Conservation (phyloP, 345 rosid species). For the Eutrema yunnanense region DNA sequence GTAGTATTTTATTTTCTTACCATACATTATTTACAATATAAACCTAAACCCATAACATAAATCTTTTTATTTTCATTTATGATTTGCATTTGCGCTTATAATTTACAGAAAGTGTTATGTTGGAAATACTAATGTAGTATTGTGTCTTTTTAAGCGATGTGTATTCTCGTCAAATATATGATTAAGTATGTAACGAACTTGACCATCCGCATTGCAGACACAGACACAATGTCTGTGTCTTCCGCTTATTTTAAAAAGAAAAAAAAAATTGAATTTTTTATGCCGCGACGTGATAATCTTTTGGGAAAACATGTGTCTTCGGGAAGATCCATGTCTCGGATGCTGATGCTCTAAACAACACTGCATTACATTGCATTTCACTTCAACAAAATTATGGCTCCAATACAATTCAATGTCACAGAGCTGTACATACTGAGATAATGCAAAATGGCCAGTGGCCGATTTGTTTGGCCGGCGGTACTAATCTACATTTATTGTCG, state of each 20-base stretch:
- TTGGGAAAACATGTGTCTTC: no score
- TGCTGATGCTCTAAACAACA: no score
- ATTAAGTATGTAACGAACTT: background rate
- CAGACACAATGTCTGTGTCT: no score
- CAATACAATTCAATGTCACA: background rate
- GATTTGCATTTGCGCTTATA: background rate
- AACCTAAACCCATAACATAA: background rate
- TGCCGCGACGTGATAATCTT: no score
- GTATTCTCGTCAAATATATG: background rate
- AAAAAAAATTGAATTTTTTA: no score
- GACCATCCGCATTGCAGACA: no score
- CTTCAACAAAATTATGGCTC: background rate
- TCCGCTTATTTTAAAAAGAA: no score
- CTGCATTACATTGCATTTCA: background rate
- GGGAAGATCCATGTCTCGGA: no score
- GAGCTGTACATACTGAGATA: background rate
- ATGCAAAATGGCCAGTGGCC: background rate
- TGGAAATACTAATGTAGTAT: background rate
- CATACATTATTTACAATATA: background rate
- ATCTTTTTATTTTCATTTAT: background rate
- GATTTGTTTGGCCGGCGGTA: slow-evolving; percentile 10
- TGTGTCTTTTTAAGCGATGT: background rate
- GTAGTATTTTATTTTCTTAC: background rate
- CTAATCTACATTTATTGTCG: slow-evolving; percentile 6
- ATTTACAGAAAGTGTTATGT: background rate